Evolutionary conservation across 192 early-diverging fungal genomes (phyloP).

Genomic region (Backusella australiensis): DNA sequence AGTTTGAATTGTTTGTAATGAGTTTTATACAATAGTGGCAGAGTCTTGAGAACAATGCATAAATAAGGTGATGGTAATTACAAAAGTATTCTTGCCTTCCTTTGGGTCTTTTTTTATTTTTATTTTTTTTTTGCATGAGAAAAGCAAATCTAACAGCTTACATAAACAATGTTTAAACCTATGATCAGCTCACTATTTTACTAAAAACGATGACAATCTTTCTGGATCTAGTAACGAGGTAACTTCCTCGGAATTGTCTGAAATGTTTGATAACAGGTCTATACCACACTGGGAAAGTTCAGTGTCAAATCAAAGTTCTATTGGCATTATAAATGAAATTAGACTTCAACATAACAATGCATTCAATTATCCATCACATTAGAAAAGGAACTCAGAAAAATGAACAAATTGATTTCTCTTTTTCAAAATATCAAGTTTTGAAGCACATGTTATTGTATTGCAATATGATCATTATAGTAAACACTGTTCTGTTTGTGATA

Average conservation of each 20-base stretch:
- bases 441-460: not conserved
- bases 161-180: not conserved
- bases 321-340: not conserved
- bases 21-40: not conserved
- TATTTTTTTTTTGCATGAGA: not conserved
- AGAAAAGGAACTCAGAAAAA: not conserved
- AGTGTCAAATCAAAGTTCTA: not conserved
- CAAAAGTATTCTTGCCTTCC: not conserved
- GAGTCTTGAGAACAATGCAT: not conserved
- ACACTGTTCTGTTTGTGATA: not conserved
- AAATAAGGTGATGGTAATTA: not conserved
- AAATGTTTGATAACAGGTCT: not conserved
- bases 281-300: not conserved
- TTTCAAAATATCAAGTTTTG: not conserved
- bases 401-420: not conserved
- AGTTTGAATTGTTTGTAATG: not conserved
- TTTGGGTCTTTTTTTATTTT: not conserved
- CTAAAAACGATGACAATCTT: not conserved
- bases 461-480: constrained; percentile 1
- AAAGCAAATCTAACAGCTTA: not conserved
- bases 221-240: not conserved
- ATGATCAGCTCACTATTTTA: not conserved
- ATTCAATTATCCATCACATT: not conserved
- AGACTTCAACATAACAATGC: not conserved
- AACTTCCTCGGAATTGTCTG: not conserved